These are phyloP conservation scores for Rhynchospora pubera DNA, from an alignment of 176 grass and related monocot genomes.

Conservation along the genomic window DNA sequence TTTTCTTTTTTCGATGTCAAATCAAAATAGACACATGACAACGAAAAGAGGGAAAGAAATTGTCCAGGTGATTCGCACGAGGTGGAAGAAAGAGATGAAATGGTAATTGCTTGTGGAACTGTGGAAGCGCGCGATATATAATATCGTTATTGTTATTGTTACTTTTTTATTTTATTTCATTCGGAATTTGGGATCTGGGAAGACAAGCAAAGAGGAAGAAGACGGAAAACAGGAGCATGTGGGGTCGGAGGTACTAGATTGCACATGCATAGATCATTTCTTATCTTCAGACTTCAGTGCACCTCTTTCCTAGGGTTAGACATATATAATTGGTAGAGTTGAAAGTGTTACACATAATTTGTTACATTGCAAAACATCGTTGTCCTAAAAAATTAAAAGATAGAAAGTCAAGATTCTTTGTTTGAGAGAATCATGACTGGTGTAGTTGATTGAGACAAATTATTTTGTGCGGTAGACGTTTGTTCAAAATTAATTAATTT, in stretches of 20 bases:
- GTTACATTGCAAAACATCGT: too few species aligned
- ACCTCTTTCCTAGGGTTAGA: too few species aligned
- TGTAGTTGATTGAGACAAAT: too few species aligned
- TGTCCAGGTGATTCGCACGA: neutral
- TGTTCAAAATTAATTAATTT: too few species aligned
- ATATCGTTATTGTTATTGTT: neutral
- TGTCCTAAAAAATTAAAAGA: too few species aligned
- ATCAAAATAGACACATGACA: neutral
- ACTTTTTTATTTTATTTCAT: neutral
- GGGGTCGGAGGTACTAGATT: neutral
- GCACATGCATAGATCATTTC: neutral
- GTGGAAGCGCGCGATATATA: neutral
- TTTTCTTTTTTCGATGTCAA: neutral
- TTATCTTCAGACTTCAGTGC: too few species aligned
- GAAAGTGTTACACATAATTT: too few species aligned
- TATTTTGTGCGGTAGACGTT: too few species aligned
- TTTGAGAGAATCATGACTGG: too few species aligned
- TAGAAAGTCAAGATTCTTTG: too few species aligned
- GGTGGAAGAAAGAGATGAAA: neutral
- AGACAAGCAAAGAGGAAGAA: slow-evolving; percentile 1
- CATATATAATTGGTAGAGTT: too few species aligned
- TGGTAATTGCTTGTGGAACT: neutral
- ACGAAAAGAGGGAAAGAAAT: neutral
- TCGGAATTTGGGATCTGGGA: neutral
- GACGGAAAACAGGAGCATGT: neutral